Conservation (phyloP, 1,139 yeast genomes). For the Candida tunisiensis region DNA sequence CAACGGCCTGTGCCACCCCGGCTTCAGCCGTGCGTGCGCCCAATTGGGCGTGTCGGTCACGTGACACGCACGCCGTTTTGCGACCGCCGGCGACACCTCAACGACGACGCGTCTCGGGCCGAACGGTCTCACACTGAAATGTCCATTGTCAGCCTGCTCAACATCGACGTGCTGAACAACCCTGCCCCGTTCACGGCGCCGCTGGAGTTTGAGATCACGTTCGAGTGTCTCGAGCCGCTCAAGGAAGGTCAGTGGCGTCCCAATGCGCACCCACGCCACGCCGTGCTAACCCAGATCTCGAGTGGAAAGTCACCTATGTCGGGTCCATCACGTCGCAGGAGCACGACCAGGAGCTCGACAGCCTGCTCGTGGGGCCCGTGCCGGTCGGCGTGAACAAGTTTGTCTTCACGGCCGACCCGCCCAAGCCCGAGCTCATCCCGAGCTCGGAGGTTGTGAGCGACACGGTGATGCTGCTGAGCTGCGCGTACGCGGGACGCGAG, state of each 20-base stretch:
- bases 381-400: conserved; percentile 96
- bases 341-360: conserved; percentile 93
- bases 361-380: conserved; percentile 91
- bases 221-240: conserved; percentile 86
- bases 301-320: conserved; percentile 94
- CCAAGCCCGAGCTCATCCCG: conserved; percentile 88
- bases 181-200: conserved; percentile 93
- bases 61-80: no score
- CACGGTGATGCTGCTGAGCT: conserved; percentile 80
- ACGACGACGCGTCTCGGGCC: no score
- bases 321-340: conserved; percentile 44
- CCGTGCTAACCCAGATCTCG: conserved; percentile 35
- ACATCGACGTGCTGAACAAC: conserved; percentile 82
- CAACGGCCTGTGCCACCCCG: no score
- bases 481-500: conserved; percentile 86
- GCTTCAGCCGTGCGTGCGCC: no score
- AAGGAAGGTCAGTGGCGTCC: conserved; percentile 34
- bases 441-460: conserved; percentile 91
- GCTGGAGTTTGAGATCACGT: conserved; percentile 91
- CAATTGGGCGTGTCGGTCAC: no score
- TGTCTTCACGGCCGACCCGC: conserved; percentile 88
- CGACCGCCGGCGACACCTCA: no score
- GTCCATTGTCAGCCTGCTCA: conserved; percentile 89
- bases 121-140: no score
- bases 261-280: background rate